Evolutionary conservation across 495 filamentous ascomycete species (phyloP).

Genomic region (Penicillium longicatenatum): DNA sequence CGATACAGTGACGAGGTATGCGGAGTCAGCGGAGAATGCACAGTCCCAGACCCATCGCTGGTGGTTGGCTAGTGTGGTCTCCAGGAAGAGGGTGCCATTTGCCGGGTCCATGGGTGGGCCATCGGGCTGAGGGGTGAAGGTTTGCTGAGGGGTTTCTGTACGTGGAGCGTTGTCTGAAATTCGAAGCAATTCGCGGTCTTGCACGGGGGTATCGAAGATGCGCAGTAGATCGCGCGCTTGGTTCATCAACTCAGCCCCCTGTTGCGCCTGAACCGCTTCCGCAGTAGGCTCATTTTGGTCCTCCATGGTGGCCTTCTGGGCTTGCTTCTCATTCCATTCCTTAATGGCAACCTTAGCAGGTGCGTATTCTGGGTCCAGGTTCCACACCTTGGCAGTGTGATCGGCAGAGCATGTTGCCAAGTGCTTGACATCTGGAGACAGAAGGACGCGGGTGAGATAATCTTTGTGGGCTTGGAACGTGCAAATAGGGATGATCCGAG

Average conservation of each 20-base stretch:
- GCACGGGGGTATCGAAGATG: constrained; percentile 25
- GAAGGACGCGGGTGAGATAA: constrained; percentile 92
- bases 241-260: constrained; percentile 7
- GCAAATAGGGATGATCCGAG: constrained; percentile 85
- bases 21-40: constrained; percentile 94
- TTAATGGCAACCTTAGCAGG: constrained; percentile 48
- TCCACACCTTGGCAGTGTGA: constrained; percentile 98
- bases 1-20: constrained; percentile 97
- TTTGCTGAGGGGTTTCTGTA: constrained; percentile 35
- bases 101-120: constrained; percentile 48
- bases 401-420: constrained; percentile 97
- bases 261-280: constrained; percentile 13
- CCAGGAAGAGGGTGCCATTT: constrained; percentile 68
- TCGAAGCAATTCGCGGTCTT: constrained; percentile 28
- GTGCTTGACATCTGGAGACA: constrained; percentile 96
- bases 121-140: constrained; percentile 44
- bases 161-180: constrained; percentile 28
- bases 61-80: constrained; percentile 89
- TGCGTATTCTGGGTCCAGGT: constrained; percentile 62
- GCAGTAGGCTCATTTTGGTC: constrained; percentile 20
- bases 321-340: constrained; percentile 30
- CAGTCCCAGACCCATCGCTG: constrained; percentile 99
- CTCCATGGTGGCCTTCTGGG: constrained; percentile 16
- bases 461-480: constrained; percentile 91
- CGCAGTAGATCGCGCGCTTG: constrained; percentile 28